Conservation (phyloP, 345 rosid genomes). For the Eucalyptus dawsonii region DNA sequence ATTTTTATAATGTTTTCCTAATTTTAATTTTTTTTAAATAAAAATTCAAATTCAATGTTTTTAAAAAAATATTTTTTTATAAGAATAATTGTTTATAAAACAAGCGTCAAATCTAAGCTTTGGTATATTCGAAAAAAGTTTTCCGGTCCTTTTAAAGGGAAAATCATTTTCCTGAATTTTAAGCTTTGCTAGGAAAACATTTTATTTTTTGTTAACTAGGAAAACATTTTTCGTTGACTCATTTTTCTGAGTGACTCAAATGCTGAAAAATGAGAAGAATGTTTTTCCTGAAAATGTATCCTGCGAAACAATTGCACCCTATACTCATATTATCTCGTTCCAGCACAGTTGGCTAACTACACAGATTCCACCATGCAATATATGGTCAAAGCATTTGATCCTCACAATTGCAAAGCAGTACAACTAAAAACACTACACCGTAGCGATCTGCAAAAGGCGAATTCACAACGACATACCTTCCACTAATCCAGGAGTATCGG, state of each 20-base stretch:
- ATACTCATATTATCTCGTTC: neutral
- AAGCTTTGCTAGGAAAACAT: fast-evolving
- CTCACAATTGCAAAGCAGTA: neutral
- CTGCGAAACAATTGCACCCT: fast-evolving
- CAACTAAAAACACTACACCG: neutral
- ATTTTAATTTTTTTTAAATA: too few relatives aligned
- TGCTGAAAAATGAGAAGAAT: too few relatives aligned
- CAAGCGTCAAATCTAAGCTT: too few relatives aligned
- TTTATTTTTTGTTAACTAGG: too few relatives aligned
- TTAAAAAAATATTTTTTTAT: too few relatives aligned
- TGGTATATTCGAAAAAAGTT: fast-evolving
- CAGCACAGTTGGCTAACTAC: neutral
- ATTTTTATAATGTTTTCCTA: too few relatives aligned
- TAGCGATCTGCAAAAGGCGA: neutral
- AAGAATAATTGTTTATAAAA: too few relatives aligned
- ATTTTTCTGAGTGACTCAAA: fast-evolving
- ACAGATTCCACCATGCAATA: neutral
- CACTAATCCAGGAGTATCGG: conserved; percentile 24
- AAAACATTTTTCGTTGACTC: too few relatives aligned
- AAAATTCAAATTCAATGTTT: too few relatives aligned
- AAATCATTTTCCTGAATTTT: too few relatives aligned
- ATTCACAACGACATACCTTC: neutral
- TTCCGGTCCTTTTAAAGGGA: fast-evolving
- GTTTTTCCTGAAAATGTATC: too few relatives aligned
- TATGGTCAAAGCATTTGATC: neutral